Base-by-base conservation (phyloP, 2,329 filamentous ascomycete genomes). In the Aspergillus fischeri region DNA sequence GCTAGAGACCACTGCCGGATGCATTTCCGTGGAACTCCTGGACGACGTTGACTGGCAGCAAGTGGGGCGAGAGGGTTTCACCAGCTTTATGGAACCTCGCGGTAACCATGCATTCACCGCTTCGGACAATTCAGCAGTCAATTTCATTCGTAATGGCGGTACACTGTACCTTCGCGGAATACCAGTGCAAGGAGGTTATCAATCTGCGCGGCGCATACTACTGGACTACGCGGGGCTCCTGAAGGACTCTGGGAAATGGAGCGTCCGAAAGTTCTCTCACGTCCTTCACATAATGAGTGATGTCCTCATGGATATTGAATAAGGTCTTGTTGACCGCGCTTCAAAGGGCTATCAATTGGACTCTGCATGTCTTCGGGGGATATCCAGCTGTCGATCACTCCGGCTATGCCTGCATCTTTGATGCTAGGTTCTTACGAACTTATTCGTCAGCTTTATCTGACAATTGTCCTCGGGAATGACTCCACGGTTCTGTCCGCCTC, bases 221-320 rank as follows among this genome's bases (percentile, higher is more conserved):
- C 68, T 82, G 17, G 80, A 82, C 62, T 83, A 80, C 64, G 80
- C 80, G 3, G 75, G 78, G 45, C 68, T 83, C 14, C 75, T 83
- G 66, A 80, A 82, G 55, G 80, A 81, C 44, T 78, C 81, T 52
- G 80, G 79, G 14, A 76, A 79, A 38, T 81, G 80, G 79, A 80
- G 78, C 60, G 76, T 78, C 47, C 72, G 76, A 55, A 80, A 79
- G 2, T 80, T 81, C 61, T 78, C 76, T 3, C 76, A 81, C 61
- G 79, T 83, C 52, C 65, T 83, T 51, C 78, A 81, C 60, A 82
- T 82, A 28, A 82, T 83, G 81, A 81, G 80, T 63, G 80, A 83
- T 69, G 71, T 73, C 9, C 60, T 74, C 29, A 70, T 74, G 69
- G 71, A 73, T 45, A 66, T 71, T 42, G 71, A 73, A 47, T 72